These are phyloP conservation scores for Fusarium ambrosium DNA, from an alignment of 2,329 filamentous ascomycete genomes.

Conservation along the genomic window DNA sequence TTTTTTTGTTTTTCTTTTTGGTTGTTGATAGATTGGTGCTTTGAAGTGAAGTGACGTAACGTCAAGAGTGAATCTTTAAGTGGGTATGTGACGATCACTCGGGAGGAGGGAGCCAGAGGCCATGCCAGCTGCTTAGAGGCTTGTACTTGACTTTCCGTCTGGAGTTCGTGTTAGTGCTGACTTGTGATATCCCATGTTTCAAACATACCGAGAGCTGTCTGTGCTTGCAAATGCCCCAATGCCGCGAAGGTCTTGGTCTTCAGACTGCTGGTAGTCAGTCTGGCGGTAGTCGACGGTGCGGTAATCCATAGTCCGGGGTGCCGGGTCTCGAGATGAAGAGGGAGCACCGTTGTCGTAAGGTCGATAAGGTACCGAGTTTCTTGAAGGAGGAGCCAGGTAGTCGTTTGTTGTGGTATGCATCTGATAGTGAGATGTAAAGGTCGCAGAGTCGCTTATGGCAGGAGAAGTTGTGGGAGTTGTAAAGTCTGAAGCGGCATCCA, in stretches of 20 bases:
- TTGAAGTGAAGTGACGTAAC: neutral
- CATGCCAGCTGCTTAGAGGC: constrained; percentile 47
- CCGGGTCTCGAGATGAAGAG: constrained; percentile 32
- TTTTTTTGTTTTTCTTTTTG: neutral
- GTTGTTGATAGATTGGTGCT: neutral
- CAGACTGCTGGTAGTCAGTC: constrained; percentile 13
- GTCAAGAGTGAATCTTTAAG: neutral
- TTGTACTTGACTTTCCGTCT: constrained; percentile 46
- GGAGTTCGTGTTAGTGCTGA: constrained; percentile 16
- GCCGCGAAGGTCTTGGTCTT: constrained; percentile 43
- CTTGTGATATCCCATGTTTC: too few relatives aligned
- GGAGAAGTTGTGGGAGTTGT: constrained; percentile 45
- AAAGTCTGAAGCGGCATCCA: constrained; percentile 41
- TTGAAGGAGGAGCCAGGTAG: constrained; percentile 33
- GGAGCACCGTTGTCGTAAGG: constrained; percentile 4
- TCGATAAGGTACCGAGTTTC: constrained; percentile 15
- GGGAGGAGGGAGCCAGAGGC: constrained; percentile 45
- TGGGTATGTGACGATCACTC: constrained; percentile 6
- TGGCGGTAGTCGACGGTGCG: constrained; percentile 31
- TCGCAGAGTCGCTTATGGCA: constrained; percentile 45
- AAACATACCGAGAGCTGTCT: constrained; percentile 32
- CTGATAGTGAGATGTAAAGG: constrained; percentile 38
- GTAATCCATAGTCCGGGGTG: constrained; percentile 24
- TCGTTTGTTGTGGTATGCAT: constrained; percentile 24
- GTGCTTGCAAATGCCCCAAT: constrained; percentile 43